Conservation (phyloP, 768 basidiomycete species). For the Termitomyces sp. region DNA sequence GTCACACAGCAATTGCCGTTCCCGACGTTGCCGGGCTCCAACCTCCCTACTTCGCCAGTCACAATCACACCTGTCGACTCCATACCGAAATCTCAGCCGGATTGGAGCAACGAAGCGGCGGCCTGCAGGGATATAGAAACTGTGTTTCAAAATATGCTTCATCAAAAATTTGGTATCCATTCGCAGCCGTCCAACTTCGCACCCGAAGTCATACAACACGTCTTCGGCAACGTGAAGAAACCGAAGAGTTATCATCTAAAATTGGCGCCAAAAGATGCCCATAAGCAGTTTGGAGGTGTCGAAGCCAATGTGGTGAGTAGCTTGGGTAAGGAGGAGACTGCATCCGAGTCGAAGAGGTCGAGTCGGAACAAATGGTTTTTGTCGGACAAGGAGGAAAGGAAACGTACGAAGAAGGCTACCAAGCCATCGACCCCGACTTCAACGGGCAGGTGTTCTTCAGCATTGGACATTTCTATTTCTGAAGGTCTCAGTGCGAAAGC, state of each 20-base stretch:
- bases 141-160: slow-evolving; percentile 57
- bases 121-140: slow-evolving; percentile 46
- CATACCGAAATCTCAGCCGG: slow-evolving; percentile 10
- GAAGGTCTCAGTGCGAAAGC: slow-evolving; percentile 20
- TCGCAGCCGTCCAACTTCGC: slow-evolving; percentile 47
- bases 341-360: slow-evolving; percentile 23
- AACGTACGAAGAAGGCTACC: slow-evolving; percentile 17
- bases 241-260: slow-evolving; percentile 46
- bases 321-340: slow-evolving; percentile 14
- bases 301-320: not conserved
- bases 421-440: slow-evolving; percentile 11
- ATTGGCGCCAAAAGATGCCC: slow-evolving; percentile 38
- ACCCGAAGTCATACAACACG: slow-evolving; percentile 32
- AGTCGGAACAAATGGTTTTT: slow-evolving; percentile 27
- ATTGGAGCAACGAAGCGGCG: slow-evolving; percentile 35
- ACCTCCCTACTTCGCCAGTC: slow-evolving; percentile 6
- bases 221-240: slow-evolving; percentile 50
- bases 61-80: slow-evolving; percentile 3
- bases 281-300: not conserved
- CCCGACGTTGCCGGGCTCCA: not conserved
- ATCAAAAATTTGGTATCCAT: slow-evolving; percentile 42
- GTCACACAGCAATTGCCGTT: not conserved
- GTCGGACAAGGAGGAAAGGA: slow-evolving; percentile 28
- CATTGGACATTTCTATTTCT: slow-evolving; percentile 17
- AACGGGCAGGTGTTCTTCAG: slow-evolving; percentile 15